Conservation (phyloP, 2,329 filamentous ascomycete species). For the Pseudocercospora eumusae region DNA sequence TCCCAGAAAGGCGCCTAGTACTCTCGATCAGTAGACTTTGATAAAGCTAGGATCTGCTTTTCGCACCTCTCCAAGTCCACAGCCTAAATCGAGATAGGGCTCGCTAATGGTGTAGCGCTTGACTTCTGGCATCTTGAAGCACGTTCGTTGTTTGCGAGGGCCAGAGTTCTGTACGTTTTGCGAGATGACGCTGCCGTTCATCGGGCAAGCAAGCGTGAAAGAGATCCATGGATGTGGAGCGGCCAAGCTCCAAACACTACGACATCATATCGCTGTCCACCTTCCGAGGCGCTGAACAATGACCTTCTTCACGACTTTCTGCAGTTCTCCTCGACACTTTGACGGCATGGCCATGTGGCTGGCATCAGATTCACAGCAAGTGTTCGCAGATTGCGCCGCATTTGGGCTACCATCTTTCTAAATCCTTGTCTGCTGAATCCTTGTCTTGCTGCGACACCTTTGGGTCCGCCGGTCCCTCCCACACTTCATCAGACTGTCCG, state of each 20-base stretch:
- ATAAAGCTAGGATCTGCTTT: not conserved
- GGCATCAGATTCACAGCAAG: not conserved
- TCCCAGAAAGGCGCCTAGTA: constrained; percentile 65
- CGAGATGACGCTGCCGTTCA: not conserved
- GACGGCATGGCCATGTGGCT: not conserved
- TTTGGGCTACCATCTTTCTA: not conserved
- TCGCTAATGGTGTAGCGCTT: constrained; percentile 42
- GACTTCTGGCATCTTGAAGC: constrained; percentile 35
- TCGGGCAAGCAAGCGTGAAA: not conserved
- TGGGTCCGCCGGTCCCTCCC: not conserved
- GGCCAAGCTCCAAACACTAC: not conserved
- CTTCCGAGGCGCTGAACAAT: not conserved
- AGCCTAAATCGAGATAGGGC: constrained; percentile 62
- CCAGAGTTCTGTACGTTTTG: not conserved
- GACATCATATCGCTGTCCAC: not conserved
- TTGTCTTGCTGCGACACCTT: not conserved
- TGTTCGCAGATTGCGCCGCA: constrained; percentile 1
- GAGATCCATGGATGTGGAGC: not conserved
- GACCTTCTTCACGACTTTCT: not conserved
- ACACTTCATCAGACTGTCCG: not conserved
- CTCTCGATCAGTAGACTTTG: not conserved
- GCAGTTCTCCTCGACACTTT: not conserved
- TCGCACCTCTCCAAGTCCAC: constrained; percentile 65
- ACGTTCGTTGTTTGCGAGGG: not conserved
- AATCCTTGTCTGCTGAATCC: not conserved